Evolutionary conservation across 1,284 basidiomycete species (phyloP), one percentile per base, ranked within the genome.

Genomic region (Peniophora sp.): DNA sequence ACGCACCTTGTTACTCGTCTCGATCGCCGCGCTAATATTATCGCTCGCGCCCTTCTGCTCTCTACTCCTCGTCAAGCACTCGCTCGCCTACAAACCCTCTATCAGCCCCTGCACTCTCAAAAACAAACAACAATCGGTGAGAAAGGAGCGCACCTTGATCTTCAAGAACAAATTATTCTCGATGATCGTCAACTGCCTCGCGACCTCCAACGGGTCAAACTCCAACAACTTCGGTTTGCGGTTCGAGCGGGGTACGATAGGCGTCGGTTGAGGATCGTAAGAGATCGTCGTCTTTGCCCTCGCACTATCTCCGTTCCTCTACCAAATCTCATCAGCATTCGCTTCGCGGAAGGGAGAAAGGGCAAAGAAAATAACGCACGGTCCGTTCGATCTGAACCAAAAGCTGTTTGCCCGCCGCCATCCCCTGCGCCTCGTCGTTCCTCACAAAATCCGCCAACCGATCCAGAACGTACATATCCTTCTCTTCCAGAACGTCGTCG

Each of bases 161-260:
- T 83, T 85, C 64, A 86, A 83, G 69, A 96, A 99, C 46, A 97
- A 70, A 38, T 81, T 77, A 56, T 87, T 89, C 66, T 99, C 97
- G 73, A 97, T 79, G 52, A 98, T 82, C 1, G 97, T 98, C 50
- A 99, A 71, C 65, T 99, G 97, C 38, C 97, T 79, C 0, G 94
- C 96, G 17, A 99, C 68, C 67, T 99, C 97, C 27, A 95, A 67
- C 1, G 95, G 77, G 59, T 99, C 93, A 47, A 97, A 81, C 56
- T 96, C 92, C n/a, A 86, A 66, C 17, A 96, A 73, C 59, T 92
- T 92, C 55, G 92, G 69, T 68, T 86, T 91, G 68, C 83, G 87
- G 55, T 73, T 71, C 47, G 77, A 72, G 63, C 85, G 89, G 0
- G 92, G 93, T 14, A 87, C 55, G 50, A 96, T 84, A 1, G 93